Evolutionary conservation across 2,329 filamentous ascomycete genomes (phyloP).

Genomic region (Fusarium sp.): DNA sequence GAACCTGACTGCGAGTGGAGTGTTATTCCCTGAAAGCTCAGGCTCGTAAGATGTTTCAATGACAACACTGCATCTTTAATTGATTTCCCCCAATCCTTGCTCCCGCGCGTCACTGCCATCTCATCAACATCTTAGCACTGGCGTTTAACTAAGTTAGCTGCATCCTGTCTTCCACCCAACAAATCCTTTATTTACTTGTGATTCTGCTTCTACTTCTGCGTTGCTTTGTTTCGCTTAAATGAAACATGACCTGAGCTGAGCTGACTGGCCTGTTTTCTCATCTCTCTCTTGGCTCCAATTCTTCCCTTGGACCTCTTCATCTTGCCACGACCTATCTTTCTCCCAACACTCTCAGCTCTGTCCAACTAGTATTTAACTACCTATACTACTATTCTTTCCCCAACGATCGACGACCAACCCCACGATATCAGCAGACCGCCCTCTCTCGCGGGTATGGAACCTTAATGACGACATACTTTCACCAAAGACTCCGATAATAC

Average conservation of each 20-base stretch:
- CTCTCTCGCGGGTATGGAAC: slow-evolving; percentile 40
- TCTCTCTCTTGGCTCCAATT: slow-evolving; percentile 14
- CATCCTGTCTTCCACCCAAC: slow-evolving; percentile 27
- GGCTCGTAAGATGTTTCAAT: slow-evolving; percentile 30
- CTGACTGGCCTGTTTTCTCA: slow-evolving; percentile 15
- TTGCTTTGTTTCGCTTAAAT: slow-evolving; percentile 1
- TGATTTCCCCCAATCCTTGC: slow-evolving; percentile 40
- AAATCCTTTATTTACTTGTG: neutral
- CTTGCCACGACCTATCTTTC: slow-evolving; percentile 5
- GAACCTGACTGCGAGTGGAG: slow-evolving; percentile 4
- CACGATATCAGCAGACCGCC: slow-evolving; percentile 29
- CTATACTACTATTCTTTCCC: slow-evolving; percentile 21
- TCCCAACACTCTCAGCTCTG: neutral
- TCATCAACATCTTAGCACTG: slow-evolving; percentile 38
- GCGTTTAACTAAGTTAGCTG: slow-evolving; percentile 28
- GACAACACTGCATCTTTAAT: slow-evolving; percentile 39
- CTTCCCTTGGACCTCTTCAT: slow-evolving; percentile 10
- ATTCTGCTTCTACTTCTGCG: slow-evolving; percentile 15
- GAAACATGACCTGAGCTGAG: slow-evolving; percentile 23
- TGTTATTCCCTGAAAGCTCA: slow-evolving; percentile 25
- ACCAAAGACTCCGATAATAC: slow-evolving; percentile 33
- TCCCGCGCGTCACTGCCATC: slow-evolving; percentile 42
- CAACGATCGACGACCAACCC: slow-evolving; percentile 20
- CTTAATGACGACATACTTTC: slow-evolving; percentile 37
- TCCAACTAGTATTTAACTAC: neutral